Evolutionary conservation across 768 basidiomycete genomes (phyloP), one percentile per base, ranked within the genome.

Genomic region (Pleurotus citrinopileatus): DNA sequence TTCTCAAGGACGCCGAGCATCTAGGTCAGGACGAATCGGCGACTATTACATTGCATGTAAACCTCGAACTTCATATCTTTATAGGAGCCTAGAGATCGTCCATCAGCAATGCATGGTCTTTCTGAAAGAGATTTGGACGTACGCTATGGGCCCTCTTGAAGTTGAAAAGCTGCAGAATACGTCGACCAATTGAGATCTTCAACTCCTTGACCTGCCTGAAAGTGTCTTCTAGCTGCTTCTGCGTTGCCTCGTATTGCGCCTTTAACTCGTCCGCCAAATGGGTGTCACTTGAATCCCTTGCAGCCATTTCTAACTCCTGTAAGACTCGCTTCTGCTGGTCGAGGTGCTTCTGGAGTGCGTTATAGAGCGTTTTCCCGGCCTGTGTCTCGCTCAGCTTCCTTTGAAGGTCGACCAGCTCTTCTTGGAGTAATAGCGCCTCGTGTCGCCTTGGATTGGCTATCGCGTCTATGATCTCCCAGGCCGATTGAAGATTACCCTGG

Each of bases 371-470:
- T 23, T 62, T 62, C 12, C 68, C 70, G 4, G 68, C 70, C 13
- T 66, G 56, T 0, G 70, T 70, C 53, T 70, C 67, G 26, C 63
- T 60, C 38, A 70, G 59, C 7, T 55, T 44, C 44, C 61, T 64
- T 15, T 54, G 52, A 13, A 67, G 56, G 19, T 70, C 65, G 19
- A 69, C 67, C 23, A 71, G 52, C 48, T 71, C 70, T 52, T 67
- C 61, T 55, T 70, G 70, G 40, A 71, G 56, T 26, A 64, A 61
- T n/a, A 68, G 57, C 0, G 59, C 45, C 29, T 27, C 25, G 7
- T 29, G 8, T 8, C 6, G 6, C n/a, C 10, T 23, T 26, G 45
- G n/a, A 15, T 47, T 15, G 15, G 7, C 6, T 4, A 47, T 15
- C n/a, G 63, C 61, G 9, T 63, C 55, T 25, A 71, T 53, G 23